Evolutionary conservation across 331 rosid genomes (phyloP), one percentile per base, ranked within the genome.

Genomic region (Telfairia occidentalis): DNA sequence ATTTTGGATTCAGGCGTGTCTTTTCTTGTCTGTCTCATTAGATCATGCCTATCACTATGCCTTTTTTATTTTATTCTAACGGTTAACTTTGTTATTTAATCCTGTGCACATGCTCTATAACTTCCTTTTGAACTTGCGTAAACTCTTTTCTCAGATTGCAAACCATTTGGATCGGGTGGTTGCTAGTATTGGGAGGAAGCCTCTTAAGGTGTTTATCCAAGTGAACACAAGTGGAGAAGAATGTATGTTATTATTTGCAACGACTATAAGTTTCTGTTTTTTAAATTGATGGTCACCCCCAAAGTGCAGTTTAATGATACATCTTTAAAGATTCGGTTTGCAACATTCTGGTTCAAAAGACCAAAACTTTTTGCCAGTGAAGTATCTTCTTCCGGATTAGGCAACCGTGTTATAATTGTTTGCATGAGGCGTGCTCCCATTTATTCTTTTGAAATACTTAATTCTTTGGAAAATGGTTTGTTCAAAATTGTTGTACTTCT

Each of bases 171-270:
- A 94, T 80, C 84, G 78, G 29, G 89, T 78, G 9, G 89, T 94
- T 54, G 92, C 77, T 49, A 86, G 86, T 82, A 77, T 88, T 55
- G 97, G 92, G 77, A 89, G 96, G 79, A 88, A 84, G 77, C 96
- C 97, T 13, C 80, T 94, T 78, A 91, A 88, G 84, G 92, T 94
- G 71, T 81, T 90, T 73, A 85, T 91, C 78, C 93, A 94, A 85
- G 97, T 94, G 78, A 94, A 91, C 83, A 94, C 98, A 18, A 91
- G 98, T 72, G 98, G 98, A 72, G 98, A 94, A 86, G 83, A 81
- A 73, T 83, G 98, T 94, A 84, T 80, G 92, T 80, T 79, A 65
- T 55, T 59, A 30, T 21, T 71, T 29, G 28, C 66, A 71, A 58
- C 52, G 63, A 23, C 74, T 58, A 66, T 55, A 34, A 71, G 72